Evolutionary conservation across 768 basidiomycete genomes (phyloP).

Genomic region (Termitomyces bulborhizus): DNA sequence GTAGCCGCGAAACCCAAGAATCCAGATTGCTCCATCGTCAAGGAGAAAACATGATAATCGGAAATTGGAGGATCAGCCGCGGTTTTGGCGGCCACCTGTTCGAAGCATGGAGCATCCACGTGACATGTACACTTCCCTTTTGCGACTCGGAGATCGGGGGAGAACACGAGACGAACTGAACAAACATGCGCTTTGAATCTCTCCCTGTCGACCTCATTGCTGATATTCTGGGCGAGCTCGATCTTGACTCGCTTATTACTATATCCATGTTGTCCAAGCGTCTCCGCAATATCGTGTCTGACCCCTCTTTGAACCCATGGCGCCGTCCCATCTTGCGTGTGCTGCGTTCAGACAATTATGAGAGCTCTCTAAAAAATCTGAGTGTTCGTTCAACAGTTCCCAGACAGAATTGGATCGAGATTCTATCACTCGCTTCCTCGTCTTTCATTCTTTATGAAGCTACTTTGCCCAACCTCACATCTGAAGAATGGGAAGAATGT

Average conservation of each 20-base stretch:
- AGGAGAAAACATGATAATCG: background rate
- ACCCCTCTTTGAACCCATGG: slow-evolving; percentile 70
- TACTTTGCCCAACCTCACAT: slow-evolving; percentile 61
- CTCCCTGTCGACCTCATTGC: slow-evolving; percentile 77
- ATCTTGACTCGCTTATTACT: slow-evolving; percentile 51
- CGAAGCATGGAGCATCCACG: background rate
- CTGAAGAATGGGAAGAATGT: slow-evolving; percentile 69
- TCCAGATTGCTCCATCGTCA: too few species aligned
- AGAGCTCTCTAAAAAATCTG: slow-evolving; percentile 47
- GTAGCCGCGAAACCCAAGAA: background rate
- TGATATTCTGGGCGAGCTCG: slow-evolving; percentile 64
- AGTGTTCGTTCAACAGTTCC: slow-evolving; percentile 62
- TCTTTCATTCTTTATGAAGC: slow-evolving; percentile 61
- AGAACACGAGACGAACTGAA: too few species aligned
- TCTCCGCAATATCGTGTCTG: slow-evolving; percentile 52
- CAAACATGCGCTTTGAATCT: slow-evolving; percentile 33
- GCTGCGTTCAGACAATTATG: slow-evolving; percentile 42
- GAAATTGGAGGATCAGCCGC: background rate
- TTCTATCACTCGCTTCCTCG: slow-evolving; percentile 56
- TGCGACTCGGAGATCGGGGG: background rate
- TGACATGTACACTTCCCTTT: background rate
- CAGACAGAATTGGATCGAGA: slow-evolving; percentile 75
- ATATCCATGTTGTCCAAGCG: slow-evolving; percentile 57
- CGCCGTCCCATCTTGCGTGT: slow-evolving; percentile 59
- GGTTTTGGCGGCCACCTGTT: background rate